Evolutionary conservation across 257 asterid species (phyloP).

Genomic region (Cinchona pubescens): DNA sequence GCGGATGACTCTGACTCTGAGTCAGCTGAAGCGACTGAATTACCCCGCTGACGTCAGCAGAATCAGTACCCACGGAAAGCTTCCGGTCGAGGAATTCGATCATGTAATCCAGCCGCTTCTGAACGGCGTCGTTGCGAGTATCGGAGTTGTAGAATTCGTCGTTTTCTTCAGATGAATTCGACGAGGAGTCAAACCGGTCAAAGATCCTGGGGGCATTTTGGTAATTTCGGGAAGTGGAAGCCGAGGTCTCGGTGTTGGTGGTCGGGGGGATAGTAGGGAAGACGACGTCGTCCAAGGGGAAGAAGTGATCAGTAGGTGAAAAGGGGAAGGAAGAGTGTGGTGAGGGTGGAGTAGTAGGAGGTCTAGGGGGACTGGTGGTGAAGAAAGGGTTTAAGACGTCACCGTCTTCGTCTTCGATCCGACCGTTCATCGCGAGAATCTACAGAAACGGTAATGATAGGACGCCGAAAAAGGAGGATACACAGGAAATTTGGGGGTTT

Average conservation of each 20-base stretch:
- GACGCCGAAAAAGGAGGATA: background rate
- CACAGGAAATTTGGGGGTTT: background rate
- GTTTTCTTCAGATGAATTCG: slow-evolving; percentile 64
- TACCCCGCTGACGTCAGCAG: background rate
- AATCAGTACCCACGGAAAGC: slow-evolving; percentile 41
- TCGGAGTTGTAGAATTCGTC: slow-evolving; percentile 41
- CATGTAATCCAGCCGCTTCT: slow-evolving; percentile 83
- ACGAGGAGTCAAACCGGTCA: slow-evolving; percentile 76
- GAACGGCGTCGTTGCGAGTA: slow-evolving; percentile 47
- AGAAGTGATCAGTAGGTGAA: slow-evolving; percentile 27
- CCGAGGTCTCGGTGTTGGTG: background rate
- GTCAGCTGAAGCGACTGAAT: slow-evolving; percentile 15
- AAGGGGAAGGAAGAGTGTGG: slow-evolving; percentile 43
- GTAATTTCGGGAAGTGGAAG: slow-evolving; percentile 17
- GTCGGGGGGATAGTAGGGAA: background rate
- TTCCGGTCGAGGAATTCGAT: slow-evolving; percentile 78
- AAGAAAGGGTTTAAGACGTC: slow-evolving; percentile 32
- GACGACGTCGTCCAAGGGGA: slow-evolving; percentile 28
- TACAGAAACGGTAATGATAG: slow-evolving; percentile 12
- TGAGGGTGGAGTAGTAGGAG: slow-evolving; percentile 7
- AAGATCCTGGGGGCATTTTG: slow-evolving; percentile 52
- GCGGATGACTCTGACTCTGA: slow-evolving; percentile 26
- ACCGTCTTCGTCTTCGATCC: slow-evolving; percentile 42
- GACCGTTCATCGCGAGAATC: slow-evolving; percentile 55
- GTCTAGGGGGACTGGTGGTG: slow-evolving; percentile 16